phyloP scores from a whole-genome alignment of 2,329 filamentous ascomycete species.

The Beauveria medogensis region DNA sequence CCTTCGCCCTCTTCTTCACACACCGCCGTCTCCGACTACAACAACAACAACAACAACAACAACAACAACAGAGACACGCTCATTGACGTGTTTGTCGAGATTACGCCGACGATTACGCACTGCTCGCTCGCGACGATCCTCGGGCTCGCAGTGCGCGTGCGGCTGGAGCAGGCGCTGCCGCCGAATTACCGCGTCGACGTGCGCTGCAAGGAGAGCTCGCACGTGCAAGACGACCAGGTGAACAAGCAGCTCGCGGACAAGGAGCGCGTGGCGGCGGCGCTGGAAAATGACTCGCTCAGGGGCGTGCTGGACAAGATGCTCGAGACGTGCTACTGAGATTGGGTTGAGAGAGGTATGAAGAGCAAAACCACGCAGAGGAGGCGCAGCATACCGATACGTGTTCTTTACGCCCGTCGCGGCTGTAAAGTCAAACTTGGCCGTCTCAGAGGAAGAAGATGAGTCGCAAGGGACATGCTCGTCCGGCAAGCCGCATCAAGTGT shows the following conservation, averaged over 20 bases:
- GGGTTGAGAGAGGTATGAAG: background rate
- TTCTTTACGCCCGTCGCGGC: background rate
- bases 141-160: constrained; percentile 82
- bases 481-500: background rate
- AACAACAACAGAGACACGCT: constrained; percentile 33
- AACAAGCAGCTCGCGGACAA: constrained; percentile 97
- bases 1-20: constrained; percentile 27
- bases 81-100: constrained; percentile 73
- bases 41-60: constrained; percentile 18
- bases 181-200: constrained; percentile 90
- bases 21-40: constrained; percentile 23
- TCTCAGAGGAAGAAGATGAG: background rate
- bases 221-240: constrained; percentile 87
- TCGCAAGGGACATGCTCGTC: background rate
- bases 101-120: constrained; percentile 95
- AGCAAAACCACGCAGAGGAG: background rate
- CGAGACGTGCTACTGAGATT: constrained; percentile 59
- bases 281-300: constrained; percentile 88
- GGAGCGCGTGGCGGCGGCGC: constrained; percentile 86
- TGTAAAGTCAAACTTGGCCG: background rate
- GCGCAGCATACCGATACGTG: too few species aligned
- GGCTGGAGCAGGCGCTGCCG: constrained; percentile 83
- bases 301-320: constrained; percentile 90
- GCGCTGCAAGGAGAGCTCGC: constrained; percentile 90
- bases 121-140: constrained; percentile 96